Evolutionary conservation across 1,284 basidiomycete genomes (phyloP), one percentile per base, ranked within the genome.

Genomic region (Ceratobasidium sp.): DNA sequence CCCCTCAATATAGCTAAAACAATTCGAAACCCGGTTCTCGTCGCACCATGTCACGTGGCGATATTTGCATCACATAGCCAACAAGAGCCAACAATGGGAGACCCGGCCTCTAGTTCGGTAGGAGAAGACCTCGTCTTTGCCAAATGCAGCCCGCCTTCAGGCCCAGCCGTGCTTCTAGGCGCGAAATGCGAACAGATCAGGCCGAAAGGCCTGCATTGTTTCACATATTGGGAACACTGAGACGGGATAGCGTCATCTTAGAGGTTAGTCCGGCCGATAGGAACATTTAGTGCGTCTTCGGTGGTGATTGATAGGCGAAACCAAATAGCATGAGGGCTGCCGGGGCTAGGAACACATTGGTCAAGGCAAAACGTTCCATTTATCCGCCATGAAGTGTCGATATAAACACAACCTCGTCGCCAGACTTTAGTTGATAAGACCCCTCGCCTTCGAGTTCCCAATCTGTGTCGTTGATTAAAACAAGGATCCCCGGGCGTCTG

Each of bases 381-480:
- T 79, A 93, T 67, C 96, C 96, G 0, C 96, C 96, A 78, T 98
- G 97, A 55, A 98, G 81, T 0, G 96, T 98, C 41, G 94, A 97
- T 76, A 98, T 98, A 80, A 99, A 97, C 5, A 97, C 93, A 64
- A 98, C 86, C 81, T 97, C 92, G 80, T 99, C 97, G 1, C 87
- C 85, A 45, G 91, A 84, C 79, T 92, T 85, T 72, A 98, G 80
- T 75, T 84, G 84, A 79, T 97, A 98, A 34, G 92, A 90, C 26
- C 94, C 90, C 81, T 98, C 97, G 39, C 95, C 96, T 79, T 98
- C 96, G 10, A 99, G 85, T 79, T 98, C 97, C 97, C 97, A 99
- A 78, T 99, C 97, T 1, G 94, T 93, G 77, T 98, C 94, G 79
- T 98, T 99, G 75, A 99, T 89, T 34, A 99, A 84, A 0, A 98